Evolutionary conservation across 2,329 filamentous ascomycete genomes (phyloP), one percentile per base, ranked within the genome.

Genomic region (Pyricularia pennisetigena): DNA sequence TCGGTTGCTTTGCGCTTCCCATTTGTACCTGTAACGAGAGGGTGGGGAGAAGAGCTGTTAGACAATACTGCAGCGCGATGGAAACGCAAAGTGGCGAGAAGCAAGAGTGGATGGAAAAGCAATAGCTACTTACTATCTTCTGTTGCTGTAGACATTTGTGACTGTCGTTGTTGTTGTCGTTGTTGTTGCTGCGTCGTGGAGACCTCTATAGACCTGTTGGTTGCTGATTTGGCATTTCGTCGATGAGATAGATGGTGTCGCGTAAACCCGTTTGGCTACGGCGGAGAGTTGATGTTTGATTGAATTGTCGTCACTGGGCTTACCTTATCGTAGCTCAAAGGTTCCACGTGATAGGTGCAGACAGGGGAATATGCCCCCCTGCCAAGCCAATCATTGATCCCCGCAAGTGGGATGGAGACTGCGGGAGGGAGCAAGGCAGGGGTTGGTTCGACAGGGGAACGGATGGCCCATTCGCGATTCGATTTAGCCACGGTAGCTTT

Each of bases 1-100:
- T 90, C 86, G 66, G 82, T 82, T 4, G 90, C 90, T 79, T 93
- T 93, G 77, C 91, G 89, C 82, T 94, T 94, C 59, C 79, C 82
- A 73, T 81, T 85, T 85, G 69, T 69, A 28, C 29, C 26, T 54
- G 59, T 64, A 10, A 8, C n/a, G n/a, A 41, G 9, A 12, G 49
- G 26, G 64, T 41, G n/a, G 64, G 23, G 63, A 4, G 28, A 9
- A 29, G 32, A 41, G 32, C 32, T 65, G 64, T 35, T 63, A 63
- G 61, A 28, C 23, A 23, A 30, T 24, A 26, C n/a, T 28, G 12
- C 32, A 16, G 20, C 32, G 32, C 28, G 32, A 65, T 32, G 30
- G 30, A 16, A 35, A 64, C 28, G 16, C 28, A 29, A 35, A 30
- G 64, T 32, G 29, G 23, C 64, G 24, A 30, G 64, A 14, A n/a